Percentiles rank a stretch among this genome's conserved stretches.
Evolutionary conservation across 352 stramenopile species (phyloP).

Genomic region (Globisporangium perplexum): DNA sequence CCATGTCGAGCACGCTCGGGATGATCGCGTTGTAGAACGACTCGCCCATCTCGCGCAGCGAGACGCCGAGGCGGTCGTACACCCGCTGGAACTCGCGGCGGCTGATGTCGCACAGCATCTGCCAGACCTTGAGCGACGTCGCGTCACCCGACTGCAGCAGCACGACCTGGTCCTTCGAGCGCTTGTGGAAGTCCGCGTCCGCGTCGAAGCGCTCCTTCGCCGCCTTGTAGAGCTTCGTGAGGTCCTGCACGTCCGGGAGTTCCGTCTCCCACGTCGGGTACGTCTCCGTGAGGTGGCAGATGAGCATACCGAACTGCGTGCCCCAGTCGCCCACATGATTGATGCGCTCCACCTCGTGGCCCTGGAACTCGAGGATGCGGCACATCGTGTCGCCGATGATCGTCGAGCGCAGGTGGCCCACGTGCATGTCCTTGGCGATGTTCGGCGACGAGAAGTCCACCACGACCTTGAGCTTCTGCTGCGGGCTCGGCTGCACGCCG

Average conservation of each 20-base stretch:
- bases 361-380: constrained; percentile 84
- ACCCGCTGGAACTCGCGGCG: constrained; percentile 85
- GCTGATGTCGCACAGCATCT: constrained; percentile 77
- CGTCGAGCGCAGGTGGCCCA: constrained; percentile 89
- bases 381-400: constrained; percentile 87
- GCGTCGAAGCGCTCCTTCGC: constrained; percentile 97
- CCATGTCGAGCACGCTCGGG: constrained; percentile 76
- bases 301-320: constrained; percentile 99
- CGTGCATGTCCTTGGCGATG: constrained; percentile 89
- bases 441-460: constrained; percentile 87
- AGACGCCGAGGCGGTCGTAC: constrained; percentile 75
- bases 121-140: constrained; percentile 80
- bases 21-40: constrained; percentile 89
- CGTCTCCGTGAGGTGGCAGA: constrained; percentile 98
- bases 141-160: constrained; percentile 93
- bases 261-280: constrained; percentile 91
- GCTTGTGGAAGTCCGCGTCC: constrained; percentile 95
- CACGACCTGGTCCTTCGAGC: constrained; percentile 96
- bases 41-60: constrained; percentile 75
- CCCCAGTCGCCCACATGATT: constrained; percentile 87
- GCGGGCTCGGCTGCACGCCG: constrained; percentile 79
- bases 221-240: constrained; percentile 90
- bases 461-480: constrained; percentile 61
- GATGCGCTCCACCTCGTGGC: constrained; percentile 72
- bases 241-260: constrained; percentile 95